A percentile compares a stretch with the other conserved stretches of the same genome.
Evolutionary conservation across 2,329 filamentous ascomycete species (phyloP).

Genomic region (Alternaria panax): DNA sequence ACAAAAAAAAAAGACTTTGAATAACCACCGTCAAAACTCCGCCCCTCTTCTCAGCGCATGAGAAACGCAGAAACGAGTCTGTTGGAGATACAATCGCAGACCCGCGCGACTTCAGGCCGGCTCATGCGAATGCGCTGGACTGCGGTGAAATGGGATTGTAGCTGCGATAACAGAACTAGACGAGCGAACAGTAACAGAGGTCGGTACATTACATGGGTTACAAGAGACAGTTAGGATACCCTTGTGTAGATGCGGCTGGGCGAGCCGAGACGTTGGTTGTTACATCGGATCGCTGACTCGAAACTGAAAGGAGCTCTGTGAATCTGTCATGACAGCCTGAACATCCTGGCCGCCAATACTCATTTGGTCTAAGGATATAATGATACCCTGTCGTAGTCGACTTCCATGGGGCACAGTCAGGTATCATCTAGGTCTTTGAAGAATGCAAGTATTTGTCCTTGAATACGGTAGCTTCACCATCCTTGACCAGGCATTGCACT

Average conservation of each 20-base stretch:
- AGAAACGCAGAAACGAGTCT: background rate
- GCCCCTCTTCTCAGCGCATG: constrained; percentile 8
- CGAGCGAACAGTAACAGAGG: background rate
- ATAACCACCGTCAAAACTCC: constrained; percentile 5
- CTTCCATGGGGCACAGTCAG: background rate
- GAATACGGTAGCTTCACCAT: constrained; percentile 7
- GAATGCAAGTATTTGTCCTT: background rate
- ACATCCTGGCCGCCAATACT: background rate
- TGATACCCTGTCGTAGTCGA: background rate
- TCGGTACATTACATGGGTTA: background rate
- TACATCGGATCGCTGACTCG: background rate
- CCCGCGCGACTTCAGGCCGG: background rate
- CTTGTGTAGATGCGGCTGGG: background rate
- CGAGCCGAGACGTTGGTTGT: background rate
- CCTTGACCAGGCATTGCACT: constrained; percentile 8
- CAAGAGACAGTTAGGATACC: background rate
- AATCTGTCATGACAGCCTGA: background rate
- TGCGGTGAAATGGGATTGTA: background rate
- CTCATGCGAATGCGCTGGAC: background rate
- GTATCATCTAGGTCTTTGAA: background rate
- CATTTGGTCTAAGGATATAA: background rate
- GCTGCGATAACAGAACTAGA: background rate
- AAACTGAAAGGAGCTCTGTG: background rate
- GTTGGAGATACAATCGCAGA: constrained; percentile 3
- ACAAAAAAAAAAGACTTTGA: constrained; percentile 8